Conservation (phyloP, 2,329 filamentous ascomycete genomes). For the Seiridium cupressi region DNA sequence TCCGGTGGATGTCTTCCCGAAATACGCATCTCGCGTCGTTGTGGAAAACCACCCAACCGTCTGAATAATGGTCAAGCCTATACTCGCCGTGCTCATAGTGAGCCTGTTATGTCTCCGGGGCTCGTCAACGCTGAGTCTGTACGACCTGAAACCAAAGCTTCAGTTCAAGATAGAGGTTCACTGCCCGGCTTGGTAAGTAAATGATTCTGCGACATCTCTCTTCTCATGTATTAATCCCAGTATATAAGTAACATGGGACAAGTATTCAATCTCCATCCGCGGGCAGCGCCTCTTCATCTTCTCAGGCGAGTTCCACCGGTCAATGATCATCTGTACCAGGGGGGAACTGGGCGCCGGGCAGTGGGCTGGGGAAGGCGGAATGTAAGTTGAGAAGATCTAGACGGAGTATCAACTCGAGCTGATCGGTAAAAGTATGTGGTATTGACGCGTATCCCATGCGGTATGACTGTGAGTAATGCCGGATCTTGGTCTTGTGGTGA, state of each 20-base stretch:
- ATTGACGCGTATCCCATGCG: constrained; percentile 1
- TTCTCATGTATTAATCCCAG: neutral
- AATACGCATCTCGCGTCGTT: too few species aligned
- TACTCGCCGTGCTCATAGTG: neutral
- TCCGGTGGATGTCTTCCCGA: too few species aligned
- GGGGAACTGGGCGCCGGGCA: constrained; percentile 37
- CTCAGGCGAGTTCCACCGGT: constrained; percentile 63
- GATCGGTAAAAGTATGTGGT: neutral
- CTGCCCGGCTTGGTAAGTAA: neutral
- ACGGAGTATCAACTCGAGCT: neutral
- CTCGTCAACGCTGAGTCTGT: neutral
- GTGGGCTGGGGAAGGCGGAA: neutral
- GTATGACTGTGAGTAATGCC: neutral
- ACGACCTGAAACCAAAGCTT: neutral
- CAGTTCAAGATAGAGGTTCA: neutral
- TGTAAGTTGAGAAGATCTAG: neutral
- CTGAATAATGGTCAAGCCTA: neutral
- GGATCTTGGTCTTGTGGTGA: too few species aligned
- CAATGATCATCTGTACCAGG: constrained; percentile 62
- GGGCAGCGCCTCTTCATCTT: constrained; percentile 66
- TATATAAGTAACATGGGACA: constrained; percentile 60
- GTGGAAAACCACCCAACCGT: too few species aligned
- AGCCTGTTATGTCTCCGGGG: neutral
- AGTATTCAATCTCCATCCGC: constrained; percentile 62
- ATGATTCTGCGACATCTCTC: neutral